A percentile compares a stretch with the other conserved stretches of the same genome.
phyloP scores from a whole-genome alignment of 257 asterid genomes.

The Avicennia marina region DNA sequence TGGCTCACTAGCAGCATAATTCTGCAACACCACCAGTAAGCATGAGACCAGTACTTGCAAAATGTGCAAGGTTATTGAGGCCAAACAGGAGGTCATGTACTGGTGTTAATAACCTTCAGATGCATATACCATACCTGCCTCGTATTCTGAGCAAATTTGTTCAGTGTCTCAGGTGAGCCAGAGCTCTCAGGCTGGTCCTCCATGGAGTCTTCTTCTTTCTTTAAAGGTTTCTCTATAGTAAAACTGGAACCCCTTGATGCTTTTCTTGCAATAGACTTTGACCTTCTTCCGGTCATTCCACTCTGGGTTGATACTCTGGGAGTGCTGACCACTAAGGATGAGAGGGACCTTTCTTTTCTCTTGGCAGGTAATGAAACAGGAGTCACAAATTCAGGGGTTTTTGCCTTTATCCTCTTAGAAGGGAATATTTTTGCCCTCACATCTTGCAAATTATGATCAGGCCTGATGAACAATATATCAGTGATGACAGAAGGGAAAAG shows the following conservation, averaged over 20 bases:
- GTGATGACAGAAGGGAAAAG: not conserved
- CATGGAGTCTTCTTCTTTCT: constrained; percentile 56
- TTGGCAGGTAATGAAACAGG: constrained; percentile 66
- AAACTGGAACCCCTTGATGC: constrained; percentile 66
- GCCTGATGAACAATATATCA: constrained; percentile 46
- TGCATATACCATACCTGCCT: constrained; percentile 55
- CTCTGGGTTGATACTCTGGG: constrained; percentile 82
- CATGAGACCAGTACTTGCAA: constrained; percentile 11
- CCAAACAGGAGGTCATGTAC: not conserved
- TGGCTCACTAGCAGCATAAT: constrained; percentile 53
- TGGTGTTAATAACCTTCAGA: constrained; percentile 4
- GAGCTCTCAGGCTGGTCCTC: constrained; percentile 73
- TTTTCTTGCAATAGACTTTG: constrained; percentile 79
- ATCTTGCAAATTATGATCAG: constrained; percentile 90
- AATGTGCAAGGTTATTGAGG: not conserved
- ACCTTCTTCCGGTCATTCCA: constrained; percentile 88
- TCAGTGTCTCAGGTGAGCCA: constrained; percentile 67
- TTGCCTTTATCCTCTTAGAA: constrained; percentile 63
- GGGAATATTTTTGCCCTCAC: constrained; percentile 87
- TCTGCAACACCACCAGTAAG: constrained; percentile 40
- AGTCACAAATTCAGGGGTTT: constrained; percentile 63
- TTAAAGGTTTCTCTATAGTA: constrained; percentile 65
- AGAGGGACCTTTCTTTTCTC: constrained; percentile 95
- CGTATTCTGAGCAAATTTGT: constrained; percentile 47
- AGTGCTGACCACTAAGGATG: constrained; percentile 87